These are phyloP conservation scores for Malus hybrid DNA, from an alignment of 331 rosid genomes.

Conservation along the genomic window DNA sequence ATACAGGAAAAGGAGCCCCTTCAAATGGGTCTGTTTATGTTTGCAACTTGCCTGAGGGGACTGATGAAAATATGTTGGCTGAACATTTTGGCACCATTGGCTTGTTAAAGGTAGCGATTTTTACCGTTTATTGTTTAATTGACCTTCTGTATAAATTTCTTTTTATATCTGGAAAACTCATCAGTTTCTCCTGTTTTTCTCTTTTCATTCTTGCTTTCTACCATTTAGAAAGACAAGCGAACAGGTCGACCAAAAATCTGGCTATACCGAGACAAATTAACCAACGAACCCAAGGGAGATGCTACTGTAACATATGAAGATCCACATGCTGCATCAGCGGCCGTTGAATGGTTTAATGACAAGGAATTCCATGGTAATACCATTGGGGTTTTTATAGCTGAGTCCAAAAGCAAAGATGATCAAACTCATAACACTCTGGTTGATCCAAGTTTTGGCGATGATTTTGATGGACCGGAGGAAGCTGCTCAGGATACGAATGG, in stretches of 20 bases:
- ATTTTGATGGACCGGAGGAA: conserved; percentile 47
- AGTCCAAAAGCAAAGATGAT: conserved; percentile 89
- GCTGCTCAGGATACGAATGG: conserved; percentile 40
- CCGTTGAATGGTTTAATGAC: conserved; percentile 94
- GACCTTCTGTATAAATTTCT: neutral
- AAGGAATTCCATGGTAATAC: conserved; percentile 86
- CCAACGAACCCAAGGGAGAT: conserved; percentile 96
- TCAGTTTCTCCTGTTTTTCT: neutral
- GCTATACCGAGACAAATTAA: conserved; percentile 80
- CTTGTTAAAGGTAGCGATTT: conserved; percentile 60
- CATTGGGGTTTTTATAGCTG: conserved; percentile 86
- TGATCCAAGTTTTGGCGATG: conserved; percentile 44
- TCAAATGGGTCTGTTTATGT: conserved; percentile 82
- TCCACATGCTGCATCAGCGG: conserved; percentile 93
- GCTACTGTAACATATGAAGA: conserved; percentile 96
- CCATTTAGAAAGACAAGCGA: conserved; percentile 82
- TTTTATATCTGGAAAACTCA: neutral
- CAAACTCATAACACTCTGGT: conserved; percentile 34
- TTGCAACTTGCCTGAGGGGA: conserved; percentile 89
- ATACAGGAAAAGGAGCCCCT: conserved; percentile 57
- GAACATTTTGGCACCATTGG: conserved; percentile 94
- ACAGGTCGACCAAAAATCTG: conserved; percentile 92
- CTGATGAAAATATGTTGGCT: conserved; percentile 84
- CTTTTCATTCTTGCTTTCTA: conserved; percentile 14
- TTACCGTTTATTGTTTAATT: neutral